phyloP scores from a whole-genome alignment of 257 asterid genomes.

The Salvia splendens region DNA sequence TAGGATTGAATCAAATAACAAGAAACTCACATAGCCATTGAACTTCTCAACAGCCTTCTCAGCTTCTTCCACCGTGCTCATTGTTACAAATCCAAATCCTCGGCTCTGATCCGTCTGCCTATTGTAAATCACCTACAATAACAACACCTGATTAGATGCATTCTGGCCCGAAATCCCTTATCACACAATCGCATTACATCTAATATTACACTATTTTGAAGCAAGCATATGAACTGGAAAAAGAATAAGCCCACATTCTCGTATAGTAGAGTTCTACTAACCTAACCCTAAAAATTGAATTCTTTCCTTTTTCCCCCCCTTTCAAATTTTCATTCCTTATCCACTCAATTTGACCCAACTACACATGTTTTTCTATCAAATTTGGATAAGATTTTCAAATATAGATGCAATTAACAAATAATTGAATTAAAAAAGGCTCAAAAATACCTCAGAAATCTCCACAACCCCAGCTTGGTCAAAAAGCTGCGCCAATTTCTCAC shows the following conservation, averaged over 20 bases:
- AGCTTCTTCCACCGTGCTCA: constrained; percentile 85
- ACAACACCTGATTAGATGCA: constrained; percentile 16
- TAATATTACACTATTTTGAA: neutral
- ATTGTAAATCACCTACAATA: constrained; percentile 70
- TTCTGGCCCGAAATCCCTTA: neutral
- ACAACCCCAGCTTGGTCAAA: constrained; percentile 80
- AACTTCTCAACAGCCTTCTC: constrained; percentile 78
- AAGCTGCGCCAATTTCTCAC: constrained; percentile 65
- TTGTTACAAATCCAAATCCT: constrained; percentile 87
- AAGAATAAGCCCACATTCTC: neutral
- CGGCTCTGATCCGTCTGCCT: constrained; percentile 86
- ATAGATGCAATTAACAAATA: neutral
- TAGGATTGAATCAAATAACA: neutral
- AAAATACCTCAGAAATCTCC: constrained; percentile 73
- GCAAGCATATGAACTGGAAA: neutral
- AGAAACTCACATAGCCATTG: constrained; percentile 61
- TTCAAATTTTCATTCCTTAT: neutral
- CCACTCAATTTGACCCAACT: neutral
- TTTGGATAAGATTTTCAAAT: neutral
- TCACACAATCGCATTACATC: neutral
- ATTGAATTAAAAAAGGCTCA: neutral
- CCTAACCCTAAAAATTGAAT: neutral
- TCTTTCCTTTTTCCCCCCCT: neutral
- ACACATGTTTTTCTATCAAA: neutral
- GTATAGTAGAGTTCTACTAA: neutral